Conservation (phyloP, 306 rosid species). For the Cyclanthera cordifolia region DNA sequence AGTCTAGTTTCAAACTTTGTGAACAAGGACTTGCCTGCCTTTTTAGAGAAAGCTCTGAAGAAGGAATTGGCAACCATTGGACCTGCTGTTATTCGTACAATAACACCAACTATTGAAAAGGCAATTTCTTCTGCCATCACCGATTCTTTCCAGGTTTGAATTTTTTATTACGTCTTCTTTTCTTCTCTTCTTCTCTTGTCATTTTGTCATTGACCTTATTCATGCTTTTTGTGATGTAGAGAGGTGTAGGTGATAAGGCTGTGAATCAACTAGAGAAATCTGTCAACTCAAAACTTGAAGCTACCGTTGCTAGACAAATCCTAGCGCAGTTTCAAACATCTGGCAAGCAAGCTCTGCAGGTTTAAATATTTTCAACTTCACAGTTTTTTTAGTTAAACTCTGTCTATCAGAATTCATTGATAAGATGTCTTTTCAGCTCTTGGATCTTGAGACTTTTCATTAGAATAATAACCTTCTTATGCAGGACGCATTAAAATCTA, state of each 20-base stretch:
- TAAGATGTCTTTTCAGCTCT: background rate
- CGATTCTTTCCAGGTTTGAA: constrained; percentile 88
- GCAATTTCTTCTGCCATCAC: constrained; percentile 53
- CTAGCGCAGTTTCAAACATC: constrained; percentile 97
- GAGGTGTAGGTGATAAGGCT: constrained; percentile 94
- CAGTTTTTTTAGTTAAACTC: constrained; percentile 7
- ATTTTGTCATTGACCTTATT: constrained; percentile 25
- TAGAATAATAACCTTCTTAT: constrained; percentile 7
- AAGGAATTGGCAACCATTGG: constrained; percentile 81
- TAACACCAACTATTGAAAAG: constrained; percentile 76
- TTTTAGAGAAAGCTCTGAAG: constrained; percentile 73
- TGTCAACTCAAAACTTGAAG: constrained; percentile 74
- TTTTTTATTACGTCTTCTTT: constrained; percentile 6
- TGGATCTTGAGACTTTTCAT: constrained; percentile 5
- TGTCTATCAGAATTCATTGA: background rate
- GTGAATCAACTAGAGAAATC: constrained; percentile 92
- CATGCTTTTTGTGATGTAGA: constrained; percentile 34
- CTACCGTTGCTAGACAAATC: constrained; percentile 86
- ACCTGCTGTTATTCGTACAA: constrained; percentile 58
- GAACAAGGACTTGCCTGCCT: constrained; percentile 61
- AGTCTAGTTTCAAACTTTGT: constrained; percentile 43
- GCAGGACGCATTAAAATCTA: constrained; percentile 74
- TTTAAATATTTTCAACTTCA: constrained; percentile 15
- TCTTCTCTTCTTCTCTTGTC: constrained; percentile 18
- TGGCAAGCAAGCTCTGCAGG: constrained; percentile 96